phyloP scores from a whole-genome alignment of 2,329 filamentous ascomycete species.

The Ophioceras dolichostomum region DNA sequence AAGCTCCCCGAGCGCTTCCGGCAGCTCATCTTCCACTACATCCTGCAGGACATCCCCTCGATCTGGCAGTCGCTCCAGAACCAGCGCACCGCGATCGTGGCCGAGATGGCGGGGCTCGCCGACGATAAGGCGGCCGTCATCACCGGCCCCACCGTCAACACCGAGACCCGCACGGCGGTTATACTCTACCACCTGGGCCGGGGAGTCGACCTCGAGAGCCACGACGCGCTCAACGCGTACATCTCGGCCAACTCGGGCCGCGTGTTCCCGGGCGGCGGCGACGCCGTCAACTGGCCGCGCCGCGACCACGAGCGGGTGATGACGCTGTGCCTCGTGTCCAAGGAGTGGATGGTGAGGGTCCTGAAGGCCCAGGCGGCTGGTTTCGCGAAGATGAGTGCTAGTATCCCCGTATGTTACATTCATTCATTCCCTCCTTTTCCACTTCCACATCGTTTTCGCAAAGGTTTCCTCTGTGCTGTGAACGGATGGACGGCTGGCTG shows the following conservation, averaged over 20 bases:
- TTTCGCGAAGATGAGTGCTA: too few relatives aligned
- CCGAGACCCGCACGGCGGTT: too few relatives aligned
- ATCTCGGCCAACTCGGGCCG: neutral
- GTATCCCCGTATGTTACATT: too few relatives aligned
- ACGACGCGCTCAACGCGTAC: neutral
- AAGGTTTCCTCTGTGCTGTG: too few relatives aligned
- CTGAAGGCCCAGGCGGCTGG: neutral
- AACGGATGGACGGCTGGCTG: too few relatives aligned
- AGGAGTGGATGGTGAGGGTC: constrained; percentile 2
- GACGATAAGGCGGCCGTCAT: neutral
- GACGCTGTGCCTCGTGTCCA: neutral
- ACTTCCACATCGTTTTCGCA: too few relatives aligned
- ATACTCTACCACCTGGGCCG: neutral
- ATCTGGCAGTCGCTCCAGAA: too few relatives aligned
- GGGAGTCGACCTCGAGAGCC: neutral
- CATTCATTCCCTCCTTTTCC: neutral
- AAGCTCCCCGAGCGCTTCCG: neutral
- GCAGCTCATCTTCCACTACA: neutral
- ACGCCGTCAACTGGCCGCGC: neutral
- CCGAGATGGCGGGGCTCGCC: neutral
- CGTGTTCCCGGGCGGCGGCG: neutral
- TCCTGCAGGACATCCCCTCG: neutral
- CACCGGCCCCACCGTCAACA: too few relatives aligned
- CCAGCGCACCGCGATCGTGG: neutral
- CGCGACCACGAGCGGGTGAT: neutral